Evolutionary conservation across 768 basidiomycete species (phyloP).

Genomic region (Kwoniella dejecticola): DNA sequence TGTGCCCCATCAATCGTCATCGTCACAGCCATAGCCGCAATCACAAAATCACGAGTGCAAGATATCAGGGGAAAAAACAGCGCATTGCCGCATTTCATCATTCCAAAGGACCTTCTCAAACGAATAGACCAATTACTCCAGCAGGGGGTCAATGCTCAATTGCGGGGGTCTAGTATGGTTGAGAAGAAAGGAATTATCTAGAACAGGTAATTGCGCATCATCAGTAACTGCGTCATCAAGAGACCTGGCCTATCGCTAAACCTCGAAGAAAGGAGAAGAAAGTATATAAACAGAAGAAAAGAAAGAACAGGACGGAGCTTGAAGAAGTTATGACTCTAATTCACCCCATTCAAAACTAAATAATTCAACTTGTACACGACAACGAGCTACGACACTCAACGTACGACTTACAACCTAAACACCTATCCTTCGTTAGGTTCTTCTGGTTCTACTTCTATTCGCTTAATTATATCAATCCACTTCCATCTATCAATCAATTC

Average conservation of each 20-base stretch:
- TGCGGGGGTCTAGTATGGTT: not conserved
- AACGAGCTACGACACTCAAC: too few species aligned
- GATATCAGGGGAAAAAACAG: not conserved
- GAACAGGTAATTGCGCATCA: not conserved
- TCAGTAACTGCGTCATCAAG: too few species aligned
- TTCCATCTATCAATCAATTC: too few species aligned
- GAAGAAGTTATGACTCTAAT: slow-evolving; percentile 7
- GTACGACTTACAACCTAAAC: too few species aligned
- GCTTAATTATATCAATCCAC: too few species aligned
- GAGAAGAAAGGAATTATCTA: not conserved
- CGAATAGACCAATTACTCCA: not conserved
- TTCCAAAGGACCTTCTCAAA: slow-evolving; percentile 1
- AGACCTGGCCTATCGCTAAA: too few species aligned
- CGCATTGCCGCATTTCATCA: slow-evolving; percentile 3
- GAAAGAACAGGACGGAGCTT: slow-evolving; percentile 2
- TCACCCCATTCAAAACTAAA: not conserved
- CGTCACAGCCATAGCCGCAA: slow-evolving; percentile 6
- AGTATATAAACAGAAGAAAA: not conserved
- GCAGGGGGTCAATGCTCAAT: not conserved
- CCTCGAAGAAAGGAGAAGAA: not conserved
- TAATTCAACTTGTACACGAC: not conserved
- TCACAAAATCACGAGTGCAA: not conserved
- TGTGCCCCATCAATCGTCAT: not conserved
- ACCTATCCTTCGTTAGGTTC: too few species aligned
- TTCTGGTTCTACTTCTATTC: too few species aligned